Conservation (phyloP, 108 stramenopile species). For the Pseudonitzschia delicatissima region DNA sequence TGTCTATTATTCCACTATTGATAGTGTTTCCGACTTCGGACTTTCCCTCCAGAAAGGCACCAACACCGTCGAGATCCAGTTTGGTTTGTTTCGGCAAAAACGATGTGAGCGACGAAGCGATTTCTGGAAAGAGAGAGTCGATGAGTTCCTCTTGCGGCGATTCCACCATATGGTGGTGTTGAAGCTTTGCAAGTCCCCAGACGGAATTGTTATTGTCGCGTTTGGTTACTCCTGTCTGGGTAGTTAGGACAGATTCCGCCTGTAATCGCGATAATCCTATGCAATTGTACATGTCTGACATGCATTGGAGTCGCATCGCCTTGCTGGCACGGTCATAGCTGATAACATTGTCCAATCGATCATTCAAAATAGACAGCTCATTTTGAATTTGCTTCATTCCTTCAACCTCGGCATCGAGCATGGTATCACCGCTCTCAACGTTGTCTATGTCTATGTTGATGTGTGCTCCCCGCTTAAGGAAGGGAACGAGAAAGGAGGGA, state of each 20-base stretch:
- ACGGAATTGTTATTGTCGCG: background rate
- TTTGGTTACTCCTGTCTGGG: background rate
- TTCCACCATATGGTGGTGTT: slow-evolving; percentile 1
- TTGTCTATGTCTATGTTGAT: background rate
- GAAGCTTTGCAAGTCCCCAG: background rate
- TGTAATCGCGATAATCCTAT: slow-evolving; percentile 20
- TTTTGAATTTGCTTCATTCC: slow-evolving; percentile 7
- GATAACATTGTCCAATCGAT: background rate
- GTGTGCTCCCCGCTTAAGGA: background rate
- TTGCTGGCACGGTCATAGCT: slow-evolving; percentile 6
- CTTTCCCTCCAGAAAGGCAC: slow-evolving; percentile 6
- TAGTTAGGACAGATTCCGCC: background rate
- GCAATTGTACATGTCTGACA: slow-evolving; percentile 24
- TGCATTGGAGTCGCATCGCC: slow-evolving; percentile 8
- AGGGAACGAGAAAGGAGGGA: background rate
- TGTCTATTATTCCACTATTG: background rate
- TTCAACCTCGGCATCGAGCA: background rate
- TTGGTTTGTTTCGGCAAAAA: slow-evolving; percentile 4
- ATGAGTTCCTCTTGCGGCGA: slow-evolving; percentile 6
- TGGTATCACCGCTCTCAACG: background rate
- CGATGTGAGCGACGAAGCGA: slow-evolving; percentile 1
- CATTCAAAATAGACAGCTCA: background rate
- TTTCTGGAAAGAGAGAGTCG: background rate
- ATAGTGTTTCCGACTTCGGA: background rate
- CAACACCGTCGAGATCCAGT: slow-evolving; percentile 6